Conservation (phyloP, 805 yeast genomes). For the Allodekkera sacchari region DNA sequence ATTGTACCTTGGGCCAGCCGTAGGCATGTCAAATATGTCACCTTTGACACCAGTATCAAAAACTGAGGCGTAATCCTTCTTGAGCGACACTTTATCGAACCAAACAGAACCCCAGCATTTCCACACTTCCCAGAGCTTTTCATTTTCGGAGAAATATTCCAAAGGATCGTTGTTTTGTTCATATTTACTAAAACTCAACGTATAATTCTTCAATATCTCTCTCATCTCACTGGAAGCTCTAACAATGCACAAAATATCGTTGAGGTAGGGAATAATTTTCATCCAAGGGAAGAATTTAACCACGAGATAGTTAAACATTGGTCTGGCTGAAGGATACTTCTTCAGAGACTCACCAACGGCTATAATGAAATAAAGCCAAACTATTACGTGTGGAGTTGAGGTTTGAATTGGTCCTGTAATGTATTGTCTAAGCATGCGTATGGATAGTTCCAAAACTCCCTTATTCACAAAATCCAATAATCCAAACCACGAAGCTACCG, state of each 20-base stretch:
- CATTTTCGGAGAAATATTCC: slow-evolving; percentile 47
- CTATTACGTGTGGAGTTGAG: slow-evolving; percentile 64
- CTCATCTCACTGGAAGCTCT: slow-evolving; percentile 18
- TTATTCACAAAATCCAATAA: slow-evolving; percentile 49
- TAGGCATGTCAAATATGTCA: slow-evolving; percentile 56
- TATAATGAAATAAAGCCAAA: slow-evolving; percentile 68
- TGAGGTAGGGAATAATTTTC: slow-evolving; percentile 52
- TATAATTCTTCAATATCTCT: slow-evolving; percentile 2
- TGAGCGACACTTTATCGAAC: slow-evolving; percentile 55
- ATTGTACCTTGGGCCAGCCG: slow-evolving; percentile 48
- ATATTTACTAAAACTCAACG: neutral
- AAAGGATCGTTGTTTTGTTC: slow-evolving; percentile 36
- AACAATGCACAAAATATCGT: slow-evolving; percentile 39
- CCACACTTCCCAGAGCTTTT: slow-evolving; percentile 69
- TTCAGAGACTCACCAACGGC: slow-evolving; percentile 52
- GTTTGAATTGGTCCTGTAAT: slow-evolving; percentile 63
- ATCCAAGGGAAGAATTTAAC: slow-evolving; percentile 63
- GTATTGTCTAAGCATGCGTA: slow-evolving; percentile 59
- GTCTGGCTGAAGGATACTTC: slow-evolving; percentile 35
- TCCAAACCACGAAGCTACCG: slow-evolving; percentile 44
- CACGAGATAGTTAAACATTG: slow-evolving; percentile 42
- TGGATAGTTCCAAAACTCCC: slow-evolving; percentile 60
- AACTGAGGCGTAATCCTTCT: slow-evolving; percentile 41
- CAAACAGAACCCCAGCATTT: slow-evolving; percentile 80
- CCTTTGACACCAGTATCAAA: slow-evolving; percentile 50